phyloP scores from a whole-genome alignment of 2,329 filamentous ascomycete genomes.

The Fusarium gaditjirri region DNA sequence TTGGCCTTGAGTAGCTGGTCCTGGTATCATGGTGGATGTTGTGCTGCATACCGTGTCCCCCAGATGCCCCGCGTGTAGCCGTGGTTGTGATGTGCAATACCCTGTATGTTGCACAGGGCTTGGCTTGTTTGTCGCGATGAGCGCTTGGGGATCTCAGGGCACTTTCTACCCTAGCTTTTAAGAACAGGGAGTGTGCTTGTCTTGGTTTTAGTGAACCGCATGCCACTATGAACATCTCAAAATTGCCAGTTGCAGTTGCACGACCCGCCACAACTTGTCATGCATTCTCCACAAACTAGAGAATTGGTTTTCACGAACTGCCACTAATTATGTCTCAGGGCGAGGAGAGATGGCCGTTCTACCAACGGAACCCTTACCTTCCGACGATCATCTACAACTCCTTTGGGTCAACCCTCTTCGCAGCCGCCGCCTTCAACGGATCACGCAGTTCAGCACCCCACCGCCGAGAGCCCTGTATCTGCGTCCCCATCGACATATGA shows the following conservation, averaged over 20 bases:
- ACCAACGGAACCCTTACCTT: constrained; percentile 73
- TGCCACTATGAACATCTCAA: background rate
- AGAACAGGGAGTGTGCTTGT: background rate
- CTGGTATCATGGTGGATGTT: constrained; percentile 23
- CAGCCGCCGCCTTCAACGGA: constrained; percentile 52
- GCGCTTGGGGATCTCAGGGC: background rate
- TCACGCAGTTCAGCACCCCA: constrained; percentile 54
- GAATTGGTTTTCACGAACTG: background rate
- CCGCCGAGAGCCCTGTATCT: constrained; percentile 50
- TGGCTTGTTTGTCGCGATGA: constrained; percentile 22
- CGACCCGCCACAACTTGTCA: background rate
- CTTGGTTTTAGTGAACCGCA: background rate
- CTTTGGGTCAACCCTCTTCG: constrained; percentile 55
- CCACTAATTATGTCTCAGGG: constrained; percentile 55
- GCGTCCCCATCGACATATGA: constrained; percentile 44
- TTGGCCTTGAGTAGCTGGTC: constrained; percentile 5
- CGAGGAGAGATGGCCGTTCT: constrained; percentile 66
- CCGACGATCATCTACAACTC: constrained; percentile 70
- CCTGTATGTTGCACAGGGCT: constrained; percentile 10
- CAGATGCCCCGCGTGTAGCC: constrained; percentile 18
- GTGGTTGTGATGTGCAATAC: constrained; percentile 20
- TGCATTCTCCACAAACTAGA: constrained; percentile 11
- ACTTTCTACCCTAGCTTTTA: background rate
- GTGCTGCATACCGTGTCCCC: constrained; percentile 37
- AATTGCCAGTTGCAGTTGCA: constrained; percentile 6